A percentile compares a stretch with the other conserved stretches of the same genome.
Evolutionary conservation across 345 rosid genomes (phyloP).

Genomic region (Citropsis articulata): DNA sequence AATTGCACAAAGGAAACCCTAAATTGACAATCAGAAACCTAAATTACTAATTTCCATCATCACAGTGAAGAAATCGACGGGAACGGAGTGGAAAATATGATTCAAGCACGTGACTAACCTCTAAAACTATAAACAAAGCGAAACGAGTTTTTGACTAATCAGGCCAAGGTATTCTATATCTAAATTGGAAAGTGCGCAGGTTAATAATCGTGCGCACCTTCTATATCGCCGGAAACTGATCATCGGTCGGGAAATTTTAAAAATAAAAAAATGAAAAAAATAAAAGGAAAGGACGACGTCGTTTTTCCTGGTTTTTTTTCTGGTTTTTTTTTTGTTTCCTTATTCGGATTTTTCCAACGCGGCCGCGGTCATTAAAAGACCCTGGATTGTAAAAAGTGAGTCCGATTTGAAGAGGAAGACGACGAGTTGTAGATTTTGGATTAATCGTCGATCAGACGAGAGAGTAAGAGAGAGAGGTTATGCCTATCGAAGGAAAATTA

Average conservation of each 20-base stretch:
- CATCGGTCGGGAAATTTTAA: conserved; percentile 27
- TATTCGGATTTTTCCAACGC: conserved; percentile 7
- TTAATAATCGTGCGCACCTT: conserved; percentile 46
- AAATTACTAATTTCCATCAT: conserved; percentile 16
- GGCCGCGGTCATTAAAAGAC: conserved; percentile 24
- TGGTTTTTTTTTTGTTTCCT: not conserved
- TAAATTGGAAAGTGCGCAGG: conserved; percentile 38
- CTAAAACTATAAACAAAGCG: conserved; percentile 15
- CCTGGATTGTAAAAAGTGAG: conserved; percentile 27
- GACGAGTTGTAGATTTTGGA: conserved; percentile 39
- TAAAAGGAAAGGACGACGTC: conserved; percentile 3
- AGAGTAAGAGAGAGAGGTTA: conserved; percentile 12
- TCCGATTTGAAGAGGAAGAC: conserved; percentile 34
- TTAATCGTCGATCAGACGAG: conserved; percentile 55
- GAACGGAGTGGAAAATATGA: conserved; percentile 24
- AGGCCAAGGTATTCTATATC: conserved; percentile 20
- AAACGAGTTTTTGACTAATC: conserved; percentile 20
- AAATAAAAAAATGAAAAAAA: conserved; percentile 2
- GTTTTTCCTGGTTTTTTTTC: conserved; percentile 12
- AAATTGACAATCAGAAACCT: conserved; percentile 23
- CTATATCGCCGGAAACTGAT: conserved; percentile 49
- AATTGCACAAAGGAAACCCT: conserved; percentile 17
- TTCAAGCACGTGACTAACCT: conserved; percentile 26
- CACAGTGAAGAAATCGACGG: conserved; percentile 21
- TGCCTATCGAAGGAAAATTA: not conserved